Conservation (phyloP, 2,329 filamentous ascomycete species). For the Aspergillus costaricaensis region DNA sequence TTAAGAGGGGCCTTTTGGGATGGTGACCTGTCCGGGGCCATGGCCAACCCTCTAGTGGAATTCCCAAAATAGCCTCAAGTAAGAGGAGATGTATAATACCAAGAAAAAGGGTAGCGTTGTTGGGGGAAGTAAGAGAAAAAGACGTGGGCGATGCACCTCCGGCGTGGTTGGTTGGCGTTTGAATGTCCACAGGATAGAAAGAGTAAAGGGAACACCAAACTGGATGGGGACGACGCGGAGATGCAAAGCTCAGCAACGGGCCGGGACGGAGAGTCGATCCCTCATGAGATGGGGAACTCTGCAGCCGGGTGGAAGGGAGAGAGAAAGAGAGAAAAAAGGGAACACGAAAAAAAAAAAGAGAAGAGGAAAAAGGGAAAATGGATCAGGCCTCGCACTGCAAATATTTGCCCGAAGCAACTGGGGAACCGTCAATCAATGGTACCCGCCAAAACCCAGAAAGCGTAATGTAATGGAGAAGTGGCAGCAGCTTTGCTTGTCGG, state of each 20-base stretch:
- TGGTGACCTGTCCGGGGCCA: slow-evolving; percentile 35
- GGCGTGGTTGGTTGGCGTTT: slow-evolving; percentile 14
- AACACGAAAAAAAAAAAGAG: slow-evolving; percentile 18
- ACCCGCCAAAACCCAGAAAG: slow-evolving; percentile 1
- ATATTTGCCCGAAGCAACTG: slow-evolving; percentile 8
- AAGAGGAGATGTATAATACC: slow-evolving; percentile 3
- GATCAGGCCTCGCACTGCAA: slow-evolving; percentile 1
- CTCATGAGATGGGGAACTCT: slow-evolving; percentile 23
- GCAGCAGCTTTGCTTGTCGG: slow-evolving; percentile 17
- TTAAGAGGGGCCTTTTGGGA: slow-evolving; percentile 25
- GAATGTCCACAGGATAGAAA: slow-evolving; percentile 10
- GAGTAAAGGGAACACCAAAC: slow-evolving; percentile 22
- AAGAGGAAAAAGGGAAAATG: slow-evolving; percentile 20
- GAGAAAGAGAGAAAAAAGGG: slow-evolving; percentile 4
- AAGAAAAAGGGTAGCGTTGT: background rate
- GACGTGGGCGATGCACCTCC: slow-evolving; percentile 21
- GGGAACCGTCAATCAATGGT: background rate
- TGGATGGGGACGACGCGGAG: slow-evolving; percentile 20
- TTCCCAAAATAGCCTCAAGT: slow-evolving; percentile 18
- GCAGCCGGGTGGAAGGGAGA: slow-evolving; percentile 18
- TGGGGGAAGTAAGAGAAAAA: background rate
- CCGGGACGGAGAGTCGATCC: slow-evolving; percentile 28
- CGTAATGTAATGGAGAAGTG: background rate
- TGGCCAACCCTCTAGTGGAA: slow-evolving; percentile 30
- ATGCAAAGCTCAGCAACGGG: slow-evolving; percentile 29